A percentile compares a stretch with the other conserved stretches of the same genome.
These are phyloP conservation scores for Coemansia sp. DNA, from an alignment of 192 early-diverging fungal genomes.

Conservation along the genomic window DNA sequence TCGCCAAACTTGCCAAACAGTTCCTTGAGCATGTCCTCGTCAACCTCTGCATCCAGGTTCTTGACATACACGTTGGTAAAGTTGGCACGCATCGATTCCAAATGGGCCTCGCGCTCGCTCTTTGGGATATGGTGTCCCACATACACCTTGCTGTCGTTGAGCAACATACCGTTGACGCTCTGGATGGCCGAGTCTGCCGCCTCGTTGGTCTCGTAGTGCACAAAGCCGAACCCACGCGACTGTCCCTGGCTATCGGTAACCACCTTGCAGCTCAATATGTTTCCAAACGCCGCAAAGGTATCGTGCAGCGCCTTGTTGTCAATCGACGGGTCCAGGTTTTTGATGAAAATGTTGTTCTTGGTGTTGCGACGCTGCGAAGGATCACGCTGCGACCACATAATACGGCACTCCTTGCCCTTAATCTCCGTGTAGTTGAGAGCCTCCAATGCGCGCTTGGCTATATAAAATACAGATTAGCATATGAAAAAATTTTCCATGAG, in stretches of 20 bases:
- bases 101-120: slow-evolving; percentile 88
- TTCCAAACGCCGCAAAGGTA: slow-evolving; percentile 96
- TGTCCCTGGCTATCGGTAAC: slow-evolving; percentile 71
- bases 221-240: slow-evolving; percentile 96
- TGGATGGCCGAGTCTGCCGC: slow-evolving; percentile 93
- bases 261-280: slow-evolving; percentile 97
- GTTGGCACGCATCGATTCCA: slow-evolving; percentile 82
- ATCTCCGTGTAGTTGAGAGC: slow-evolving; percentile 93
- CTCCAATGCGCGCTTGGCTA: slow-evolving; percentile 65
- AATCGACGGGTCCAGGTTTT: slow-evolving; percentile 95
- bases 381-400: slow-evolving; percentile 99
- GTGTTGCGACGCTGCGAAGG: slow-evolving; percentile 89
- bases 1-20: slow-evolving; percentile 79
- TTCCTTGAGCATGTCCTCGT: slow-evolving; percentile 71
- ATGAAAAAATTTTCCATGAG: too few species aligned
- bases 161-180: slow-evolving; percentile 98
- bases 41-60: slow-evolving; percentile 81
- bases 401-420: slow-evolving; percentile 93
- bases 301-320: slow-evolving; percentile 99
- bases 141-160: slow-evolving; percentile 97
- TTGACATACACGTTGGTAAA: slow-evolving; percentile 99
- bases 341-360: slow-evolving; percentile 98
- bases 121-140: slow-evolving; percentile 91
- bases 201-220: slow-evolving; percentile 96
- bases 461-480: too few species aligned